Conservation (phyloP, 768 basidiomycete genomes). For the Phlegmacium glaucopus region DNA sequence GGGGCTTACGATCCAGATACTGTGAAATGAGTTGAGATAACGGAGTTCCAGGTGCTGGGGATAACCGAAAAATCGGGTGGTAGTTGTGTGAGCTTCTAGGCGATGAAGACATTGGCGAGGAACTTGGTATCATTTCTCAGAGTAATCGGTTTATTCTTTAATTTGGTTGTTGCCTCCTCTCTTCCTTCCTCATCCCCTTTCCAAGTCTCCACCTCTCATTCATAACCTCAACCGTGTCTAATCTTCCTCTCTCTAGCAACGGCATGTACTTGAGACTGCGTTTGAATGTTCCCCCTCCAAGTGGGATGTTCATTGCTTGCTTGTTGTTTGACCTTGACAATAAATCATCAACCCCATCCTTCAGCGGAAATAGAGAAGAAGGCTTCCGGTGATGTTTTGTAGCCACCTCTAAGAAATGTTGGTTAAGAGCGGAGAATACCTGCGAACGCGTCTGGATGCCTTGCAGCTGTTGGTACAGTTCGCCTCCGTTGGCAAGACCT, state of each 20-base stretch:
- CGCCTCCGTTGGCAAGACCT: conserved; percentile 23
- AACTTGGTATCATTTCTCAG: no score
- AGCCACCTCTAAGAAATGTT: conserved; percentile 62
- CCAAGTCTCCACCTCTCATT: conserved; percentile 80
- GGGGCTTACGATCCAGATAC: no score
- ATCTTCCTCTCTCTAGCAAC: conserved; percentile 60
- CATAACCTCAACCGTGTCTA: conserved; percentile 66
- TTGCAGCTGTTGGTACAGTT: conserved; percentile 51
- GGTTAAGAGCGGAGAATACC: conserved; percentile 59
- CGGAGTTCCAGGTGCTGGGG: no score
- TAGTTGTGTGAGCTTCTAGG: no score
- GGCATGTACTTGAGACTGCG: conserved; percentile 63
- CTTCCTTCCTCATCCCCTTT: conserved; percentile 49
- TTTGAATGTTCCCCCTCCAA: conserved; percentile 70
- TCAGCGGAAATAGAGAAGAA: conserved; percentile 33
- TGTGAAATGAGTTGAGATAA: no score
- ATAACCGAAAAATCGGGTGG: no score
- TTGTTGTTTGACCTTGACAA: conserved; percentile 9
- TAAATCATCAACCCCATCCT: conserved; percentile 15
- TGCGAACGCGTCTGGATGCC: conserved; percentile 56
- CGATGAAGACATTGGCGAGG: no score
- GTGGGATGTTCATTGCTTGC: conserved; percentile 43
- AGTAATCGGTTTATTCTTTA: no score
- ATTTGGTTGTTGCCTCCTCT: conserved; percentile 16
- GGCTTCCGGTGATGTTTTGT: conserved; percentile 46